Conservation (phyloP, 2,329 filamentous ascomycete genomes). For the Verticillium nonalfalfae region DNA sequence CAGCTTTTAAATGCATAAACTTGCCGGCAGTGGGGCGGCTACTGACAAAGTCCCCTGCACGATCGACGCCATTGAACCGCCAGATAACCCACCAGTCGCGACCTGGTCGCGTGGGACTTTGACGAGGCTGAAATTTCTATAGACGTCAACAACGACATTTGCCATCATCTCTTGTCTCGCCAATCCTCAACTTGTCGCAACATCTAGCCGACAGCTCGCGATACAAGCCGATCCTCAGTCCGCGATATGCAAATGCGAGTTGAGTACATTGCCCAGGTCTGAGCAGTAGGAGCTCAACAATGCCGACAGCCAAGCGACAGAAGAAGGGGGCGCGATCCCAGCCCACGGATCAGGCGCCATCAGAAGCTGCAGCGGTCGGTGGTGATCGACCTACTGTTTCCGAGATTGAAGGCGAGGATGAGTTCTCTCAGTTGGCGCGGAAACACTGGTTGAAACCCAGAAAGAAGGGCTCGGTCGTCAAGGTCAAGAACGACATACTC, state of each 20-base stretch:
- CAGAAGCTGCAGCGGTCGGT: constrained; percentile 15
- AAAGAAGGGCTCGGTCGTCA: constrained; percentile 56
- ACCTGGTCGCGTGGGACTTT: neutral
- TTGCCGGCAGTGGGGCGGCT: neutral
- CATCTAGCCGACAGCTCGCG: neutral
- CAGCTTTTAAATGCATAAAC: neutral
- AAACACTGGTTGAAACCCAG: constrained; percentile 74
- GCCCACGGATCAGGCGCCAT: constrained; percentile 18
- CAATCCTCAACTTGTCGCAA: neutral
- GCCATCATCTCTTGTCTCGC: neutral
- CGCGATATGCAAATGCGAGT: neutral
- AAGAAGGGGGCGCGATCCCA: constrained; percentile 43
- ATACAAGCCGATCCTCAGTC: neutral
- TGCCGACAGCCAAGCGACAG: constrained; percentile 55
- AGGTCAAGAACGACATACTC: constrained; percentile 77
- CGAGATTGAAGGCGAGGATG: constrained; percentile 63
- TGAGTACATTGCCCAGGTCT: neutral
- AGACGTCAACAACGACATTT: neutral
- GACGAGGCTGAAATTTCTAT: constrained; percentile 28
- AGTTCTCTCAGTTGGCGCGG: constrained; percentile 71
- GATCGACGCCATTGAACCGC: neutral
- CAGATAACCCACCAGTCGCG: neutral
- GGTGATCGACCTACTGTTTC: constrained; percentile 57
- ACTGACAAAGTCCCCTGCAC: neutral
- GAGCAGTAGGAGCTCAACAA: constrained; percentile 19